phyloP scores from a whole-genome alignment of 495 filamentous ascomycete species.

The Penicillium coprophilum region DNA sequence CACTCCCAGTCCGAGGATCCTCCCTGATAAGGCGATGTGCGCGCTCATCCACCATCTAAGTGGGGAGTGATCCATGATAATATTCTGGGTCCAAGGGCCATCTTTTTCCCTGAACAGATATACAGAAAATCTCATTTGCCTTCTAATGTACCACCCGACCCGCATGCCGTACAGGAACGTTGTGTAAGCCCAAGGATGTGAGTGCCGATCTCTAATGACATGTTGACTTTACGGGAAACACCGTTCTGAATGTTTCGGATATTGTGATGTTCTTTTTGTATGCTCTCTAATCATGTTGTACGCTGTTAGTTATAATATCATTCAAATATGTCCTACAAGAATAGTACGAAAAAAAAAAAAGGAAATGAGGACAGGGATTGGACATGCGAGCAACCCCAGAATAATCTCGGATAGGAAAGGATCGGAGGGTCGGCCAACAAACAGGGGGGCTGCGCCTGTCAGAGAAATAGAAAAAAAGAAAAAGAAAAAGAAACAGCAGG shows the following conservation, averaged over 20 bases:
- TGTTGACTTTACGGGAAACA: background rate
- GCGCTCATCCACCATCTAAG: background rate
- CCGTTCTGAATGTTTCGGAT: constrained; percentile 15
- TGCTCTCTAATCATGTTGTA: too few species aligned
- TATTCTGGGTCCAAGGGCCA: constrained; percentile 16
- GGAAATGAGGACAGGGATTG: constrained; percentile 9
- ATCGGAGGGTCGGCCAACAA: constrained; percentile 20
- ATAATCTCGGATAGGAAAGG: constrained; percentile 18
- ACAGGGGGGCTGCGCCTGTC: constrained; percentile 11
- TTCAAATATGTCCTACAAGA: too few species aligned
- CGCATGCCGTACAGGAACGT: constrained; percentile 21
- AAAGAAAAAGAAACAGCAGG: background rate
- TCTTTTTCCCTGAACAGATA: constrained; percentile 4
- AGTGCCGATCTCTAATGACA: constrained; percentile 32
- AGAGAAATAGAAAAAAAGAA: background rate
- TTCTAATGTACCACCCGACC: constrained; percentile 28
- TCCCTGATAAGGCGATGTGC: constrained; percentile 2
- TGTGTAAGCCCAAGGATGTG: constrained; percentile 22
- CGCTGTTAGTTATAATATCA: too few species aligned
- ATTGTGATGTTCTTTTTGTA: too few species aligned
- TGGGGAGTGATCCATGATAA: constrained; percentile 2
- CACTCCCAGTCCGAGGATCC: background rate
- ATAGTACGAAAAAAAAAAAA: background rate
- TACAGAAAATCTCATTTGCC: too few species aligned
- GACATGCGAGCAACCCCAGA: constrained; percentile 21